Evolutionary conservation across 768 basidiomycete genomes (phyloP).

Genomic region (Boletellus emodensis): DNA sequence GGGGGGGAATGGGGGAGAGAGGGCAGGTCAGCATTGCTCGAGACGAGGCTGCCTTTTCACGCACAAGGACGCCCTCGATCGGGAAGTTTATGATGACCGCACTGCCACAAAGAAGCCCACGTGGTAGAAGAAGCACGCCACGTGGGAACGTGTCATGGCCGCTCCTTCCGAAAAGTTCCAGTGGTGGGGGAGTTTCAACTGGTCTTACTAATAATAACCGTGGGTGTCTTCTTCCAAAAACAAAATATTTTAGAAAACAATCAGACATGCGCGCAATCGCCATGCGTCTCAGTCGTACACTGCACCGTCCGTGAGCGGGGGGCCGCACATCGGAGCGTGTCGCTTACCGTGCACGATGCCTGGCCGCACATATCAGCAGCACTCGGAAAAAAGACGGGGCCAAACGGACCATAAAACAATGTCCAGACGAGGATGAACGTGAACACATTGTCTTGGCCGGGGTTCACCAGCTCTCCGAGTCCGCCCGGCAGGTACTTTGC

Average conservation of each 20-base stretch:
- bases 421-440: slow-evolving; percentile 95
- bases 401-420: slow-evolving; percentile 75
- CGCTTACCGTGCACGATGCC: slow-evolving; percentile 49
- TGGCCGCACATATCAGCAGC: slow-evolving; percentile 8
- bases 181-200: slow-evolving; percentile 11
- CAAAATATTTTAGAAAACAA: background rate
- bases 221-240: background rate
- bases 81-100: slow-evolving; percentile 27
- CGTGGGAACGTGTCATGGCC: slow-evolving; percentile 30
- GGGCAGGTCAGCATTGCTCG: slow-evolving; percentile 7
- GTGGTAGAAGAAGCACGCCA: slow-evolving; percentile 30
- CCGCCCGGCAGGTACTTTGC: slow-evolving; percentile 62
- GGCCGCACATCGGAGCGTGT: background rate
- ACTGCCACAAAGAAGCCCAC: slow-evolving; percentile 33
- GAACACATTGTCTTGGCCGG: slow-evolving; percentile 87
- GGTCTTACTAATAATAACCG: no score
- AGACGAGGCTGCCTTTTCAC: slow-evolving; percentile 30
- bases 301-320: slow-evolving; percentile 16
- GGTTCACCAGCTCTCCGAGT: slow-evolving; percentile 64
- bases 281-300: slow-evolving; percentile 37
- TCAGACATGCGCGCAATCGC: background rate
- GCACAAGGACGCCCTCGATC: slow-evolving; percentile 41
- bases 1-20: slow-evolving; percentile 20
- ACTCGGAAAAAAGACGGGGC: background rate
- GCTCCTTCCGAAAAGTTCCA: slow-evolving; percentile 8